Evolutionary conservation across 2,329 filamentous ascomycete genomes (phyloP).

Genomic region (Colletotrichum sansevieriae): DNA sequence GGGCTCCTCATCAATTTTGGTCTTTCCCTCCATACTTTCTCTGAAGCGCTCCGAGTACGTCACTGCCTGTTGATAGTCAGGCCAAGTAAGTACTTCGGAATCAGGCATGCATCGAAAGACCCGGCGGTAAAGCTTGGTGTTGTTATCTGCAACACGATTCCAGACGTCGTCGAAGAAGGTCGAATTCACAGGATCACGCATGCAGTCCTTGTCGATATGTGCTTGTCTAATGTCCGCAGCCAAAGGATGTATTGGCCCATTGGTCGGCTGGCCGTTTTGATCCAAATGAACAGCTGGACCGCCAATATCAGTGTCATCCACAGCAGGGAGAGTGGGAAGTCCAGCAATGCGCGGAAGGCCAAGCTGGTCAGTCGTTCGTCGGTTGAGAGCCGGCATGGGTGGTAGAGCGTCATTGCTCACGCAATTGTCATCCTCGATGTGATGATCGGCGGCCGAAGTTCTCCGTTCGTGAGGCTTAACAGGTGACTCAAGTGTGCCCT

Average conservation of each 20-base stretch:
- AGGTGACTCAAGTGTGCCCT: constrained; percentile 67
- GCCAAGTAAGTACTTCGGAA: constrained; percentile 92
- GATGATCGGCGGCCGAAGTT: constrained; percentile 39
- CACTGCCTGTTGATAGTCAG: constrained; percentile 88
- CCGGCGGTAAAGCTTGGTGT: constrained; percentile 91
- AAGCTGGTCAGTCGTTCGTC: constrained; percentile 74
- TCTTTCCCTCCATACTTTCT: constrained; percentile 72
- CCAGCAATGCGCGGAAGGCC: constrained; percentile 78
- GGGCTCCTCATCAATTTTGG: constrained; percentile 63
- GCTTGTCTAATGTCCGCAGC: constrained; percentile 79
- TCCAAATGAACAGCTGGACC: constrained; percentile 75
- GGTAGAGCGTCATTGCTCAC: constrained; percentile 65
- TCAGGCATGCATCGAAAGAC: constrained; percentile 99
- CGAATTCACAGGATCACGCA: constrained; percentile 88
- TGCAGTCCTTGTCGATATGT: constrained; percentile 88
- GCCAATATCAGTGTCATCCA: constrained; percentile 86
- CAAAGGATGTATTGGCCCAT: constrained; percentile 63
- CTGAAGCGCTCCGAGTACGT: constrained; percentile 84
- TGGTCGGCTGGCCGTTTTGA: constrained; percentile 61
- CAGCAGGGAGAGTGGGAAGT: constrained; percentile 75
- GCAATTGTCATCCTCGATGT: constrained; percentile 43
- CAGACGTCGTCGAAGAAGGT: constrained; percentile 90
- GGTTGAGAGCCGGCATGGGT: constrained; percentile 68
- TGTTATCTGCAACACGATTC: constrained; percentile 90
- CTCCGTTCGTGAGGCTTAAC: constrained; percentile 57